Evolutionary conservation across 2,329 filamentous ascomycete species (phyloP), one percentile per base, ranked within the genome.

Genomic region (Trichophyton verrucosum): DNA sequence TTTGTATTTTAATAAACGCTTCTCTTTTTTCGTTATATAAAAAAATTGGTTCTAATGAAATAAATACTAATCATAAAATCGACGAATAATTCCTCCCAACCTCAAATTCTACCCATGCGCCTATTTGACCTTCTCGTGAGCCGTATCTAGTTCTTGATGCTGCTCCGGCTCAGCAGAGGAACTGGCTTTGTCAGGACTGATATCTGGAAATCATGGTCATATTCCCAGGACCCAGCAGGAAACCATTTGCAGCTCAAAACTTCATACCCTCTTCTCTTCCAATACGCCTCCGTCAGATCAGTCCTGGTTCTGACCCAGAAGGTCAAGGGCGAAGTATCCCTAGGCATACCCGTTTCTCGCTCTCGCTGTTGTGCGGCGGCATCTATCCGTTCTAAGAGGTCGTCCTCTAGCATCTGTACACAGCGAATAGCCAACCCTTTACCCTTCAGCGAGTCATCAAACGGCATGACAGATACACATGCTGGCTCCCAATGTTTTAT

Each of bases 401-500:
- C 62, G 7, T 22, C 33, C 53, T 64, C 58, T n/a, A 61, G 15
- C 49, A 56, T 38, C 24, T 33, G 20, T 24, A 62, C 55, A 27
- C 62, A 62, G 8, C 60, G 58, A 11, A 46, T 38, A 1, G 62
- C 62, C 40, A 64, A 22, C 4, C 62, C 62, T 27, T 60, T 51
- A 24, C 56, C 59, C 51, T 51, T 17, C 17, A 64, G 46, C 15
- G 62, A 58, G 5, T 58, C 55, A 46, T 64, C 62, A 30, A 46
- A 60, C 6, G 46, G 56, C 24, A 51, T 27, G 44, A 62, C 38
- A 7, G 60, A 58, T 7, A 64, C 62, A 9, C 60, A 58, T 6
- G 46, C 57, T 7, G 62, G 62, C 17, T 64, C 62, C 62, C 62
- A 64, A 13, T 64, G 53, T 5, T 47, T 30, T 33, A 64, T 61